Percentiles rank a stretch among this genome's conserved stretches.
phyloP scores from a whole-genome alignment of 495 filamentous ascomycete species.

The Neurospora intermedia region DNA sequence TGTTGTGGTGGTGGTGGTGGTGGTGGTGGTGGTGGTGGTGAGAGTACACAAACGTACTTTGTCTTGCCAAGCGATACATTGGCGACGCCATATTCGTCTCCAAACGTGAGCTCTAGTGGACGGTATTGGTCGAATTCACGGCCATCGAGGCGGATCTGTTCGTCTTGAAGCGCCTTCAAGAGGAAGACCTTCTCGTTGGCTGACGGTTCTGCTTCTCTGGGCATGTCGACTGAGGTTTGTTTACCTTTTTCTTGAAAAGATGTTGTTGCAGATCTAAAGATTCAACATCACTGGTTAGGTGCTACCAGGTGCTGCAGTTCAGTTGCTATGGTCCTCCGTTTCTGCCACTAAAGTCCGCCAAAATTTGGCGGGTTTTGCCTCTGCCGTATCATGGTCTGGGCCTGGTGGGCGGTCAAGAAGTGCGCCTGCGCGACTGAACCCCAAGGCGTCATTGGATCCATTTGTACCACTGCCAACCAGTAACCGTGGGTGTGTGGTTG shows the following conservation, averaged over 20 bases:
- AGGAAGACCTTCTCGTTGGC: slow-evolving; percentile 68
- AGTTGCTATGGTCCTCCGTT: slow-evolving; percentile 11
- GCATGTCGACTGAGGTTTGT: slow-evolving; percentile 45
- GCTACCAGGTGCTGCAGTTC: not conserved
- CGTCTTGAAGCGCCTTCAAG: slow-evolving; percentile 53
- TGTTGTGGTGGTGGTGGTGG: not conserved
- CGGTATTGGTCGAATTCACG: slow-evolving; percentile 71
- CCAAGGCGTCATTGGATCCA: not conserved
- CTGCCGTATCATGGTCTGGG: not conserved
- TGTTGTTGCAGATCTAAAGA: not conserved
- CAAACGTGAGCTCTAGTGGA: slow-evolving; percentile 65
- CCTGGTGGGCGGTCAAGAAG: slow-evolving; percentile 10
- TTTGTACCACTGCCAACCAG: not conserved
- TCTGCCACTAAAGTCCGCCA: slow-evolving; percentile 22
- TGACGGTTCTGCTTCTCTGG: slow-evolving; percentile 79
- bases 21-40: not conserved
- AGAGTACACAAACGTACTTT: slow-evolving; percentile 40
- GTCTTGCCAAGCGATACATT: slow-evolving; percentile 88
- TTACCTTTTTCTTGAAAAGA: not conserved
- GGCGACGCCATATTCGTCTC: slow-evolving; percentile 81
- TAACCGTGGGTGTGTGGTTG: not conserved
- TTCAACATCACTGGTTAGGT: slow-evolving; percentile 6
- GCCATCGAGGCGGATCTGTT: slow-evolving; percentile 73
- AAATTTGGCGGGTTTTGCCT: slow-evolving; percentile 18
- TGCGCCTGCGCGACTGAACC: not conserved